A percentile compares a stretch with the other conserved stretches of the same genome.
These are phyloP conservation scores for Amaranthus hypochondriacus DNA, from an alignment of 148 eudicot species.

Conservation along the genomic window DNA sequence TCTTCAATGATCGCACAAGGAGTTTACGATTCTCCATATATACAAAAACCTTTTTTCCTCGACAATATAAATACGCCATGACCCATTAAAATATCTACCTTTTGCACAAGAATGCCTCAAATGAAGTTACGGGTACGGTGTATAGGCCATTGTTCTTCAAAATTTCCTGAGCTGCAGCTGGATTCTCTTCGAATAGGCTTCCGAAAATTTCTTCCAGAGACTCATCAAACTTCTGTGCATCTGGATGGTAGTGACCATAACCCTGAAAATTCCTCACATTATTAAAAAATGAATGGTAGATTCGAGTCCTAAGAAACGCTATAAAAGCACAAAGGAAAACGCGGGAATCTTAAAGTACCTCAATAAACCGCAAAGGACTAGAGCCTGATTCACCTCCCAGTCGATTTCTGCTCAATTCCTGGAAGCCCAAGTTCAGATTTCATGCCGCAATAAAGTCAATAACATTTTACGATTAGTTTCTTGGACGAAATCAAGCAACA, in stretches of 20 bases:
- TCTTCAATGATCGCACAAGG: too few species aligned
- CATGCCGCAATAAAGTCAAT: too few species aligned
- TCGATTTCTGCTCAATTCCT: slow-evolving; percentile 20
- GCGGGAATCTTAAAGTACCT: slow-evolving; percentile 11
- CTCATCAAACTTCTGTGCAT: slow-evolving; percentile 9
- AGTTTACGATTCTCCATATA: too few species aligned
- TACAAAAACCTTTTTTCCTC: too few species aligned
- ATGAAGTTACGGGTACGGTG: slow-evolving; percentile 11
- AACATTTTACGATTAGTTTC: too few species aligned
- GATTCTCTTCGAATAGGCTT: slow-evolving; percentile 18
- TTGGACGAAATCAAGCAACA: too few species aligned
- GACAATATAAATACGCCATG: too few species aligned
- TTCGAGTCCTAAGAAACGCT: too few species aligned
- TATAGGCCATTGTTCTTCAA: slow-evolving; percentile 22
- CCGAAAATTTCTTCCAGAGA: slow-evolving; percentile 24
- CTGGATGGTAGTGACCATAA: slow-evolving; percentile 21
- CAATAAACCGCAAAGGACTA: slow-evolving; percentile 16
- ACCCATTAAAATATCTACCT: neutral
- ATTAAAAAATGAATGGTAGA: neutral
- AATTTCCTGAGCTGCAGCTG: slow-evolving; percentile 3
- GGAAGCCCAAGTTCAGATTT: neutral
- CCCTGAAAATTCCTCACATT: slow-evolving; percentile 16
- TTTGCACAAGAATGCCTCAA: slow-evolving; percentile 7
- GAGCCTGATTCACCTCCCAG: slow-evolving; percentile 23
- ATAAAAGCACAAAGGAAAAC: neutral